phyloP scores from a whole-genome alignment of 2,329 filamentous ascomycete species.

The Aspergillus oerlinghausenensis region DNA sequence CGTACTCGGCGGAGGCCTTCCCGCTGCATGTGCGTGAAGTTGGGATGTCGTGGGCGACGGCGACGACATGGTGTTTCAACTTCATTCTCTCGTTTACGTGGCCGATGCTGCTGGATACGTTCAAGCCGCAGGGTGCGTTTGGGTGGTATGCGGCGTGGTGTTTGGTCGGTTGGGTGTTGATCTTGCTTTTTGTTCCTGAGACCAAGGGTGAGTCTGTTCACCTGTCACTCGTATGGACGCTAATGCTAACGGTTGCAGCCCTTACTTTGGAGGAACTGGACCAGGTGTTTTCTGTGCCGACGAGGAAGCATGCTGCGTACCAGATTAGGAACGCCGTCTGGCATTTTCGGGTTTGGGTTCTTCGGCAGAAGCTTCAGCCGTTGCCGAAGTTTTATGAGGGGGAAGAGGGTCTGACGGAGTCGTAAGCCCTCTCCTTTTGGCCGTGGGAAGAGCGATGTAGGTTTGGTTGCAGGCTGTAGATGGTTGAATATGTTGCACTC shows the following conservation, averaged over 20 bases:
- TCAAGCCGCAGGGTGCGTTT: conserved; percentile 50
- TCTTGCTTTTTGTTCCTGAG: conserved; percentile 39
- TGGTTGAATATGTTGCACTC: not conserved
- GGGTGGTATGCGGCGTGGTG: conserved; percentile 46
- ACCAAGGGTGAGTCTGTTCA: conserved; percentile 29
- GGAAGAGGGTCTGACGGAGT: conserved; percentile 19
- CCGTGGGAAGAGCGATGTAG: not conserved
- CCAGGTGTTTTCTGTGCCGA: conserved; percentile 52
- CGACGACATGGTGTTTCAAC: conserved; percentile 58
- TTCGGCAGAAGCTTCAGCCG: conserved; percentile 34
- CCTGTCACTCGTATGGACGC: too few relatives aligned
- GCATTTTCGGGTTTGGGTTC: conserved; percentile 38
- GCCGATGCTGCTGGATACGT: conserved; percentile 47
- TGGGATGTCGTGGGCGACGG: conserved; percentile 61
- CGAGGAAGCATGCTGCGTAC: conserved; percentile 30
- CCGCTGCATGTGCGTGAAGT: conserved; percentile 59
- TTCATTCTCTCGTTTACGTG: conserved; percentile 51
- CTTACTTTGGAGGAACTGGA: conserved; percentile 46
- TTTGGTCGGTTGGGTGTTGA: conserved; percentile 44
- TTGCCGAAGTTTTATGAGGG: conserved; percentile 31
- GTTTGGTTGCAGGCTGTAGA: not conserved
- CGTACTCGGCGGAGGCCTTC: conserved; percentile 64
- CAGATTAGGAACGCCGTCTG: conserved; percentile 36
- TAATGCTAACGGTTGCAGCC: conserved; percentile 6
- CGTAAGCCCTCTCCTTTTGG: not conserved